Conservation (phyloP, 2,329 filamentous ascomycete genomes). For the Aspergillus tubingensis region DNA sequence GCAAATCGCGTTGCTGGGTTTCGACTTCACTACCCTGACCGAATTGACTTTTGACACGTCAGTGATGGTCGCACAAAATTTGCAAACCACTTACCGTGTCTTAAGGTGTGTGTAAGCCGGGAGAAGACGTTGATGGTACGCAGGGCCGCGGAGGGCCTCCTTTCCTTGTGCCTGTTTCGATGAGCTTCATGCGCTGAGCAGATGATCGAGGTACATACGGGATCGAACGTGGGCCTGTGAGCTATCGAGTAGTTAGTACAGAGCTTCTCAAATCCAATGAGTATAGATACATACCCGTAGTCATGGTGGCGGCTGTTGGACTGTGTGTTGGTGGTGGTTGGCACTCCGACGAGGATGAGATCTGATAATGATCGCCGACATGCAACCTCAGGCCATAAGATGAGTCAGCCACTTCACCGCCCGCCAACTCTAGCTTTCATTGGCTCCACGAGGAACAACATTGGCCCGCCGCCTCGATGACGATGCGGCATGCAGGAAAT, state of each 20-base stretch:
- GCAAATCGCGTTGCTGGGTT: conserved; percentile 70
- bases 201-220: conserved; percentile 56
- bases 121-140: conserved; percentile 93
- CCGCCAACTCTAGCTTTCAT: conserved; percentile 5
- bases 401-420: conserved; percentile 19
- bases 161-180: conserved; percentile 76
- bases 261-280: neutral
- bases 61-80: neutral
- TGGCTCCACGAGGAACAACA: conserved; percentile 14
- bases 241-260: conserved; percentile 48
- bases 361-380: conserved; percentile 3
- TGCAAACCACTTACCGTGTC: conserved; percentile 59
- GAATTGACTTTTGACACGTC: conserved; percentile 61
- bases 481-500: conserved; percentile 24
- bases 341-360: conserved; percentile 5
- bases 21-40: conserved; percentile 87
- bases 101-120: conserved; percentile 94
- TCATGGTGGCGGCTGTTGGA: conserved; percentile 35
- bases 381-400: conserved; percentile 15
- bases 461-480: conserved; percentile 19
- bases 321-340: conserved; percentile 5
- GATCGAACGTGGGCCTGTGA: conserved; percentile 92
- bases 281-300: conserved; percentile 38
- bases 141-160: conserved; percentile 87
- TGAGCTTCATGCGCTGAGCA: conserved; percentile 27